phyloP scores from a whole-genome alignment of 176 grass and related monocot genomes.

The Alloteropsis semialata region DNA sequence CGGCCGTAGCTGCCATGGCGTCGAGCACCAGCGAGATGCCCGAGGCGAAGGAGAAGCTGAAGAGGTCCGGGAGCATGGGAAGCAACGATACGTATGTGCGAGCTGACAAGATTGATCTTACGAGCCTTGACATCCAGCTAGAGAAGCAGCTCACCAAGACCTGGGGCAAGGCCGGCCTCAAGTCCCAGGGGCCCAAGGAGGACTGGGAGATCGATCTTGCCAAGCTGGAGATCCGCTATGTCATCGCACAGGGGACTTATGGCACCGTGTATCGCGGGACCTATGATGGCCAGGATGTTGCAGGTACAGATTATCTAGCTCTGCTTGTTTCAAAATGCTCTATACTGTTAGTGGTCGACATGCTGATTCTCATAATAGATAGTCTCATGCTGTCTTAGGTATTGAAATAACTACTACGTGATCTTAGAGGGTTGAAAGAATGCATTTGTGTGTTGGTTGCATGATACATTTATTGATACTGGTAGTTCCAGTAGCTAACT shows the following conservation, averaged over 20 bases:
- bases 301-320: constrained; percentile 48
- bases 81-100: constrained; percentile 61
- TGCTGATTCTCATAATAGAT: background rate
- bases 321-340: background rate
- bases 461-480: no score
- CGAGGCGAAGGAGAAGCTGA: constrained; percentile 37
- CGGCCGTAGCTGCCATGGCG: constrained; percentile 17
- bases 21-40: constrained; percentile 32
- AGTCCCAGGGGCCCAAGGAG: constrained; percentile 50
- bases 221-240: constrained; percentile 71
- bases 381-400: background rate
- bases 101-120: constrained; percentile 88
- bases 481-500: no score
- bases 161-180: constrained; percentile 56
- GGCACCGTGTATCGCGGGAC: constrained; percentile 80
- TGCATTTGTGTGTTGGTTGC: no score
- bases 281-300: constrained; percentile 78
- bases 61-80: constrained; percentile 57
- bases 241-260: constrained; percentile 73
- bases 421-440: background rate
- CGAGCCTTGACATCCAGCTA: constrained; percentile 71
- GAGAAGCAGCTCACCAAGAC: constrained; percentile 70
- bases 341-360: background rate
- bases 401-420: background rate
- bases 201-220: constrained; percentile 88